These are phyloP conservation scores for Xanthoconium separans DNA, from an alignment of 1,284 basidiomycete genomes.

Conservation along the genomic window DNA sequence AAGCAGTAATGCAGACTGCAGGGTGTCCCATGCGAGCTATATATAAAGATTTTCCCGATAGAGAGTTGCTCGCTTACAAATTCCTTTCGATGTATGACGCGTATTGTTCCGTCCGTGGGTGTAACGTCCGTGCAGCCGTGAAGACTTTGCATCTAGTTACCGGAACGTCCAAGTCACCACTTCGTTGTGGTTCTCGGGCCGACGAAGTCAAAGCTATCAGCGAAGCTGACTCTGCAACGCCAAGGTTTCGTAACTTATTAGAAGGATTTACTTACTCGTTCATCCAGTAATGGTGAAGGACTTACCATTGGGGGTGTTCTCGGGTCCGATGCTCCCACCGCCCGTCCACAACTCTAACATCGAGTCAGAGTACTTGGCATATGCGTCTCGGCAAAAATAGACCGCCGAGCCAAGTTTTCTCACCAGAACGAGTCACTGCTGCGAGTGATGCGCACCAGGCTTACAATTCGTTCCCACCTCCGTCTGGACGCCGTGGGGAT, in stretches of 20 bases:
- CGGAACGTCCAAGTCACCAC: not conserved
- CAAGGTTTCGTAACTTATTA: no score
- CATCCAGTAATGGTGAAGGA: not conserved
- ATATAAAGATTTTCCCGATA: constrained; percentile 16
- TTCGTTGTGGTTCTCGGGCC: not conserved
- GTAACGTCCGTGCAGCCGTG: no score
- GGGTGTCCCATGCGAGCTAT: constrained; percentile 5
- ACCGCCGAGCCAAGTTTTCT: not conserved
- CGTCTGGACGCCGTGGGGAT: not conserved
- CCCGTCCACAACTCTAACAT: not conserved
- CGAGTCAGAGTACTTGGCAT: not conserved
- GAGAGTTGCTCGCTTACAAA: constrained; percentile 19
- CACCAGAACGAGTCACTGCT: not conserved
- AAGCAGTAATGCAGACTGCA: not conserved
- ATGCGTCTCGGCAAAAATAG: not conserved
- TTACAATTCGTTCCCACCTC: not conserved
- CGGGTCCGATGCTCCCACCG: not conserved
- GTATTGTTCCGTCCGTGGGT: not conserved
- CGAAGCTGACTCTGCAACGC: not conserved
- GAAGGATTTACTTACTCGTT: not conserved
- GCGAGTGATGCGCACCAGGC: not conserved
- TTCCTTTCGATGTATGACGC: not conserved
- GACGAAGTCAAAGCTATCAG: not conserved
- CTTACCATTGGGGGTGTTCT: not conserved
- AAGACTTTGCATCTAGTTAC: not conserved